A percentile compares a stretch with the other conserved stretches of the same genome.
phyloP scores from a whole-genome alignment of 2,329 filamentous ascomycete species.

The Xylariaceae sp. region DNA sequence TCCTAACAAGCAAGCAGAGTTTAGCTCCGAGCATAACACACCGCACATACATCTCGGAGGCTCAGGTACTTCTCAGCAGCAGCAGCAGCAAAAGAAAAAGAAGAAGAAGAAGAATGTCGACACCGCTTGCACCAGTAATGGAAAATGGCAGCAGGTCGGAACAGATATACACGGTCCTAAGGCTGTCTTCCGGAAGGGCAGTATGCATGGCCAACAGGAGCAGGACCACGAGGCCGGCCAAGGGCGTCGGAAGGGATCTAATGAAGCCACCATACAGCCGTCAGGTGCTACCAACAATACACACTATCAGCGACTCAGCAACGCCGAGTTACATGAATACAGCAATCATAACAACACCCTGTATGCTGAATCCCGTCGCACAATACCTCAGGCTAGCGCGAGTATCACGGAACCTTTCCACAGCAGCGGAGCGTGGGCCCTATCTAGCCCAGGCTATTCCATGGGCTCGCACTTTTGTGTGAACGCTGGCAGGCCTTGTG shows the following conservation, averaged over 20 bases:
- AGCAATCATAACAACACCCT: neutral
- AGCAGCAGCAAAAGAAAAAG: no score
- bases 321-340: neutral
- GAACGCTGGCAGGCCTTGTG: conserved; percentile 1
- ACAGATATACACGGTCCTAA: conserved; percentile 29
- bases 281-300: neutral
- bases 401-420: neutral
- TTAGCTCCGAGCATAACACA: neutral
- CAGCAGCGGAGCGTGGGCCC: no score
- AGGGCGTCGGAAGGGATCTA: neutral
- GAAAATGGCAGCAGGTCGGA: conserved; percentile 21
- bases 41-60: neutral
- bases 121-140: neutral
- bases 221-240: neutral
- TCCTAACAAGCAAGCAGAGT: neutral
- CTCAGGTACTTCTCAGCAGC: neutral
- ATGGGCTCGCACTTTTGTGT: conserved; percentile 12
- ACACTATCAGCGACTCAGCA: neutral
- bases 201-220: neutral
- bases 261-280: neutral
- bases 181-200: conserved; percentile 21
- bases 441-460: neutral
- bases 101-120: neutral
- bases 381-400: neutral
- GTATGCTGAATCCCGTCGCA: neutral